Evolutionary conservation across 306 rosid genomes (phyloP), one percentile per base, ranked within the genome.

Genomic region (Delonix regia): DNA sequence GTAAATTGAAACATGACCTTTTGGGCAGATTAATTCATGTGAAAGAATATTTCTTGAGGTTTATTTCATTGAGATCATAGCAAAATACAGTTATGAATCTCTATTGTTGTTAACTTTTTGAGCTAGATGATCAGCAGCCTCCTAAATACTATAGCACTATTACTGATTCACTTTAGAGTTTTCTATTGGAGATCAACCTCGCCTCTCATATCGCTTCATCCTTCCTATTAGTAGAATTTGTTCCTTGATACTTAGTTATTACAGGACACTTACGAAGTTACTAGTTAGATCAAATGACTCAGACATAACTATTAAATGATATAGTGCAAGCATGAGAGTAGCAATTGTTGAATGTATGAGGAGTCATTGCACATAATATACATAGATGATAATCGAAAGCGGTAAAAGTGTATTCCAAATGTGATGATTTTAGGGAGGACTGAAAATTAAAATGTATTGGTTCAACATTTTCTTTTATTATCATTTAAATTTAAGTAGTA

Each of bases 1-100:
- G 86, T 79, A 77, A 84, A 85, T 80, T 61, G 64, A 82, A 84
- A 83, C 71, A 74, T 65, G 53, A 68, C 82, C 74, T 69, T 81
- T 73, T 69, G 19, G 74, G 73, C 74, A 42, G 83, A 76, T 69
- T 74, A 62, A 48, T 64, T 74, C 24, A 34, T 85, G 79, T 49
- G 80, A 75, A 60, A 56, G 57, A 16, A 59, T 70, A 21, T 78
- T 82, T 34, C 30, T 33, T 22, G 60, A 52, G 82, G 47, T 76
- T 68, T 64, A 74, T 64, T 80, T 80, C 81, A 21, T 57, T 36
- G 15, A 53, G 15, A 38, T 38, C 65, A 44, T 12, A 11, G 51
- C 44, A 38, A 53, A 73, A 64, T 14, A 74, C 69, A 76, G 59
- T 75, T 77, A 21, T 81, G 61, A 47, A 48, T 59, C 45, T 47